phyloP scores from a whole-genome alignment of 2,329 filamentous ascomycete species.

The Aureobasidium sp. region DNA sequence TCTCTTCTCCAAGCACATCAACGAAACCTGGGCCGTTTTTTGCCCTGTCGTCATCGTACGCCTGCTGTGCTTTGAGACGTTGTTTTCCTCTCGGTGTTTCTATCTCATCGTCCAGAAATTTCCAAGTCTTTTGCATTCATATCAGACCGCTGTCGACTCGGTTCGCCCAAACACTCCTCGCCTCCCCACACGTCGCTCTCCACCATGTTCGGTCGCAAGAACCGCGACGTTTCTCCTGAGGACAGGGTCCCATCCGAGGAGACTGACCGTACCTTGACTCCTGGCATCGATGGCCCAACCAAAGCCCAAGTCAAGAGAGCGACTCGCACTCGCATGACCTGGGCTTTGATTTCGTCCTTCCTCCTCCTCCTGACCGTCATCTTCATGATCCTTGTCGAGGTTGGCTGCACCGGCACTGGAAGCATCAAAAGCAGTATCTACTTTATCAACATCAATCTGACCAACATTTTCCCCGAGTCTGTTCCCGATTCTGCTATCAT shows the following conservation, averaged over 20 bases:
- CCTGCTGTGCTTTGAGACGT: neutral
- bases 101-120: neutral
- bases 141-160: neutral
- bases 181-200: neutral
- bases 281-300: constrained; percentile 24
- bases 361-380: constrained; percentile 68
- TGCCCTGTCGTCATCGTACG: constrained; percentile 7
- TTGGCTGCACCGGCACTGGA: constrained; percentile 62
- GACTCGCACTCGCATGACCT: constrained; percentile 50
- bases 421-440: constrained; percentile 62
- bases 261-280: constrained; percentile 25
- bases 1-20: constrained; percentile 3
- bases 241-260: constrained; percentile 14
- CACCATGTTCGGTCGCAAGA: constrained; percentile 28
- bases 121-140: neutral
- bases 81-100: constrained; percentile 1
- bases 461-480: constrained; percentile 68
- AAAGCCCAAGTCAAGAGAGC: constrained; percentile 39
- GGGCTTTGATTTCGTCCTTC: constrained; percentile 58
- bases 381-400: constrained; percentile 73
- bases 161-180: neutral
- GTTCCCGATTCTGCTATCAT: constrained; percentile 68
- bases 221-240: constrained; percentile 17
- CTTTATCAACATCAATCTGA: constrained; percentile 78
- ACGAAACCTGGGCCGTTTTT: constrained; percentile 2